Conservation (phyloP, 345 rosid species). For the Populus davidiana region DNA sequence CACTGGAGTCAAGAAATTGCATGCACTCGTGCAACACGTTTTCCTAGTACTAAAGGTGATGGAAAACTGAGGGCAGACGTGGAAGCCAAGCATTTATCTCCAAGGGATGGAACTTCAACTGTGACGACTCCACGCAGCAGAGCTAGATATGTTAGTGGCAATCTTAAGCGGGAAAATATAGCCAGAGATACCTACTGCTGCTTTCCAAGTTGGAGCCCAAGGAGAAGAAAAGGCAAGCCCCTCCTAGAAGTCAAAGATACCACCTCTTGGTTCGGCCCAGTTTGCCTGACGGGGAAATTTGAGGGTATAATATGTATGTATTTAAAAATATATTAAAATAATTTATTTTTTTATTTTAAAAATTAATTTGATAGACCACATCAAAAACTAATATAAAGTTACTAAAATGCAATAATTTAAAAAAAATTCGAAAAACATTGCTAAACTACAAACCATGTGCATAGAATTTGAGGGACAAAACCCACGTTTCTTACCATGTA, state of each 20-base stretch:
- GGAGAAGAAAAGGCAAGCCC: not conserved
- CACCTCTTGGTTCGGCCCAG: too few relatives aligned
- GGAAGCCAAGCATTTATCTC: not conserved
- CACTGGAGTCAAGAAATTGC: not conserved
- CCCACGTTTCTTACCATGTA: not conserved
- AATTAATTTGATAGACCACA: too few relatives aligned
- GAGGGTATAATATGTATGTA: too few relatives aligned
- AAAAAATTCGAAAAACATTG: too few relatives aligned
- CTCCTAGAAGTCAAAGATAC: not conserved
- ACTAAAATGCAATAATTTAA: too few relatives aligned
- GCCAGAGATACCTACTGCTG: not conserved
- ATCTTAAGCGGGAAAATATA: not conserved
- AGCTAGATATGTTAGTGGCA: too few relatives aligned
- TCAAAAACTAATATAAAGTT: too few relatives aligned
- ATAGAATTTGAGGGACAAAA: not conserved
- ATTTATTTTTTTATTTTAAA: too few relatives aligned
- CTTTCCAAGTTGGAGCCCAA: slow-evolving; percentile 13
- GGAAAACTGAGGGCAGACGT: not conserved
- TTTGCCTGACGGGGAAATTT: too few relatives aligned
- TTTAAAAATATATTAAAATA: too few relatives aligned
- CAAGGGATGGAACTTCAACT: not conserved
- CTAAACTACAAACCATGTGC: too few relatives aligned
- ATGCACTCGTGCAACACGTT: not conserved
- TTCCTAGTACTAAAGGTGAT: not conserved
- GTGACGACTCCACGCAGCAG: not conserved